Evolutionary conservation across 2,329 filamentous ascomycete genomes (phyloP).

Genomic region (Penicillium sp.): DNA sequence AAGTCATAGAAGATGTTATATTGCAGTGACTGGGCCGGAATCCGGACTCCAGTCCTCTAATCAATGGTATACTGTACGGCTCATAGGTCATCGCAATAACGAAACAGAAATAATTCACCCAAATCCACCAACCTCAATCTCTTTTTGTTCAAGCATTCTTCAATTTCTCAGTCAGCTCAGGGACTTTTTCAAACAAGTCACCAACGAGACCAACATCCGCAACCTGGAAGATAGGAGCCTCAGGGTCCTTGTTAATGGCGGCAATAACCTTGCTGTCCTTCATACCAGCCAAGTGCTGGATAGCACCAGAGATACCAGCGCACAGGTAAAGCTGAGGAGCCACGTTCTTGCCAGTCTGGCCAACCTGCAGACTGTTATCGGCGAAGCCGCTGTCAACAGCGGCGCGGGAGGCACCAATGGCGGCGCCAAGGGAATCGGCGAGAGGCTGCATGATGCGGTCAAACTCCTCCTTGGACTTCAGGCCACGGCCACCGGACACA

Average conservation of each 20-base stretch:
- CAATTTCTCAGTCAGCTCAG: conserved; percentile 93
- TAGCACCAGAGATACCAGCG: conserved; percentile 93
- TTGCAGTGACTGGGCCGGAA: conserved; percentile 10
- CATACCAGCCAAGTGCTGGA: conserved; percentile 98
- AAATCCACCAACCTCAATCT: background rate
- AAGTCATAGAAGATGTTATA: conserved; percentile 8
- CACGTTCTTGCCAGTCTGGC: conserved; percentile 98
- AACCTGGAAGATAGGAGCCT: conserved; percentile 97
- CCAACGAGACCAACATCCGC: conserved; percentile 95
- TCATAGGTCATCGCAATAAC: conserved; percentile 23
- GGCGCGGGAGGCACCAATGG: conserved; percentile 90
- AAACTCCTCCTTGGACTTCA: conserved; percentile 98
- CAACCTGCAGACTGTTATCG: conserved; percentile 97
- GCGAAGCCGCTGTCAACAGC: conserved; percentile 97
- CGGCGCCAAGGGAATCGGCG: conserved; percentile 90
- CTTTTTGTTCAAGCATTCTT: conserved; percentile 52
- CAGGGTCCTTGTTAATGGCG: conserved; percentile 95
- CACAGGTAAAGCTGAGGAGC: conserved; percentile 94
- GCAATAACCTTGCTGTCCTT: conserved; percentile 99
- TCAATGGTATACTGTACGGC: conserved; percentile 22
- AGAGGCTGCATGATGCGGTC: conserved; percentile 89
- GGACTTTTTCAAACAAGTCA: conserved; percentile 93
- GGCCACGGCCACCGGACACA: conserved; percentile 87
- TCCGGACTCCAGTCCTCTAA: conserved; percentile 11
- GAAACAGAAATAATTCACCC: conserved; percentile 6